These are phyloP conservation scores for Phyllosticta citriasiana DNA, from an alignment of 2,329 filamentous ascomycete species.

Conservation along the genomic window DNA sequence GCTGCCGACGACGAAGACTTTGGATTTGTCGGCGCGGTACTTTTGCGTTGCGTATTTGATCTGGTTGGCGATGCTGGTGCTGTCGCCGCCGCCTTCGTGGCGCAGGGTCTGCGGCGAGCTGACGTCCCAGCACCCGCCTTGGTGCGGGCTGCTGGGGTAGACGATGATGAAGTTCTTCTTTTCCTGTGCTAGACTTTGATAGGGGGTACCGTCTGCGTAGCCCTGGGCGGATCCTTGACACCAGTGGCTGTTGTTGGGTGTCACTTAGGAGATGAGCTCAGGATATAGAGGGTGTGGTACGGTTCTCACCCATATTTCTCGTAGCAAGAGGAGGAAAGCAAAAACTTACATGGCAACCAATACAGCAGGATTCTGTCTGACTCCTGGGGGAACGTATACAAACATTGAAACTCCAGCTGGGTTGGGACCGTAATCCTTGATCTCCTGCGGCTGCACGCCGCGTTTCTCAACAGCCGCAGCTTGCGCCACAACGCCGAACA, in stretches of 20 bases:
- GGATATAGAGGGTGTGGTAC: no score
- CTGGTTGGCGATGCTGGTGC: conserved; percentile 49
- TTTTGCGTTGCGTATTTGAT: conserved; percentile 44
- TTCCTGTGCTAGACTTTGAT: conserved; percentile 42
- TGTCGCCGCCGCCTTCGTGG: conserved; percentile 49
- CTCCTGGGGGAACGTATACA: conserved; percentile 38
- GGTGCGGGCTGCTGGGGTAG: conserved; percentile 45
- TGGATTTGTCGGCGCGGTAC: conserved; percentile 42
- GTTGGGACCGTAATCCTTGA: conserved; percentile 36
- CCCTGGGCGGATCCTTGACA: conserved; percentile 45
- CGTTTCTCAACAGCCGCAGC: background rate
- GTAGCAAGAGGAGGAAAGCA: no score
- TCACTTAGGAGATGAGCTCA: no score
- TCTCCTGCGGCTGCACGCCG: conserved; percentile 21
- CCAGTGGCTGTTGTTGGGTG: conserved; percentile 36
- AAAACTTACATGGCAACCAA: conserved; percentile 35
- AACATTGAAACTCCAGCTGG: conserved; percentile 43
- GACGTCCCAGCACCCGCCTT: conserved; percentile 51
- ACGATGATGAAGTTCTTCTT: conserved; percentile 49
- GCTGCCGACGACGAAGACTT: conserved; percentile 46
- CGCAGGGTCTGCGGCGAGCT: conserved; percentile 43
- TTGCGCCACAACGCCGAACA: background rate
- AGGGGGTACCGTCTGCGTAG: conserved; percentile 42
- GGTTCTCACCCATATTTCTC: no score
- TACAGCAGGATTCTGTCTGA: conserved; percentile 39